A percentile compares a stretch with the other conserved stretches of the same genome.
phyloP scores from a whole-genome alignment of 495 filamentous ascomycete species.

The Hyaloscypha hepaticicola region DNA sequence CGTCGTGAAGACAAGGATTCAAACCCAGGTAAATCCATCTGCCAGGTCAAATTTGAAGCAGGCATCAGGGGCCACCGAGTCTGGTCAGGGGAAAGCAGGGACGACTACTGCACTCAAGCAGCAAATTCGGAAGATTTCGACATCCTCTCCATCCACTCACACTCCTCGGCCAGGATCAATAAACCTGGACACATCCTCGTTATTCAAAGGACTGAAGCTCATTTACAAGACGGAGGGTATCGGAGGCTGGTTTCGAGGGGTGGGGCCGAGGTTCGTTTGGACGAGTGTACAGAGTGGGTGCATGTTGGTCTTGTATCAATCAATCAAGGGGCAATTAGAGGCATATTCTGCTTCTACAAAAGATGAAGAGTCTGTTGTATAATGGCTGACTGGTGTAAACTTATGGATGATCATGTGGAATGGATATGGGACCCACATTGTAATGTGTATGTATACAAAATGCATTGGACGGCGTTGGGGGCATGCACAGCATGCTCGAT shows the following conservation, averaged over 20 bases:
- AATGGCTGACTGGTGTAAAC: slow-evolving; percentile 21
- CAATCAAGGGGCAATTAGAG: slow-evolving; percentile 74
- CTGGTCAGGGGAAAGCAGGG: slow-evolving; percentile 25
- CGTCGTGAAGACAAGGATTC: slow-evolving; percentile 96
- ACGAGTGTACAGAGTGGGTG: slow-evolving; percentile 95
- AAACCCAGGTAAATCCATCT: slow-evolving; percentile 75
- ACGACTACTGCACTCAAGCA: slow-evolving; percentile 34
- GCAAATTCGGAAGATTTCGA: slow-evolving; percentile 72
- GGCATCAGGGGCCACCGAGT: slow-evolving; percentile 17
- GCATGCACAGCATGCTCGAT: slow-evolving; percentile 17
- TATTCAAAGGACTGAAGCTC: slow-evolving; percentile 77
- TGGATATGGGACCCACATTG: slow-evolving; percentile 22
- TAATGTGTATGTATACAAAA: slow-evolving; percentile 28
- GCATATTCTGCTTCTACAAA: slow-evolving; percentile 1
- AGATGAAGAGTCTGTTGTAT: slow-evolving; percentile 23
- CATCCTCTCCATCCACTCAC: slow-evolving; percentile 77
- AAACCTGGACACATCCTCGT: slow-evolving; percentile 81
- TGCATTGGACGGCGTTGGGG: slow-evolving; percentile 38
- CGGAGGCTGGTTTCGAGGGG: slow-evolving; percentile 89
- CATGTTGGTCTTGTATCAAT: slow-evolving; percentile 96
- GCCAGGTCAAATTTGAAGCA: slow-evolving; percentile 5
- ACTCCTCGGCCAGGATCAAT: slow-evolving; percentile 70
- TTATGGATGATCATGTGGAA: slow-evolving; percentile 10
- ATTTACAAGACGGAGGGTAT: slow-evolving; percentile 89
- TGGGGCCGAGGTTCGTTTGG: slow-evolving; percentile 93